Evolutionary conservation across 2,329 filamentous ascomycete genomes (phyloP).

Genomic region (Rutstroemia sp.): DNA sequence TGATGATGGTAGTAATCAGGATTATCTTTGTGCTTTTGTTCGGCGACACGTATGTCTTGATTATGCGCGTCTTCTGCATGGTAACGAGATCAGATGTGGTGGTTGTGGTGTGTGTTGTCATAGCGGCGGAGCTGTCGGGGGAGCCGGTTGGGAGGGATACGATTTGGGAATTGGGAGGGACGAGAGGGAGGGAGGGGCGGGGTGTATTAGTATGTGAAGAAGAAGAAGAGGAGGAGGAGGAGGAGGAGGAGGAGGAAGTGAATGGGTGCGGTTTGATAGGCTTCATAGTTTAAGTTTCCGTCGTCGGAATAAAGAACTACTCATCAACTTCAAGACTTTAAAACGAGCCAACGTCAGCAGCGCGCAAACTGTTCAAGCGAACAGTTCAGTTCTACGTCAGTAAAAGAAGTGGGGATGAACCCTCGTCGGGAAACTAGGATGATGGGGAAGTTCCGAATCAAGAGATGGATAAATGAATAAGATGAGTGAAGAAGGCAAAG

Average conservation of each 20-base stretch:
- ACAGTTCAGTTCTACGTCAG: background rate
- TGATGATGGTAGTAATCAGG: background rate
- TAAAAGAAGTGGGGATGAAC: background rate
- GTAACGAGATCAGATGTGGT: background rate
- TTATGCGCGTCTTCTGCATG: background rate
- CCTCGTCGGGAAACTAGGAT: background rate
- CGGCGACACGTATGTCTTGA: background rate
- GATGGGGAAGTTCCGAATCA: background rate
- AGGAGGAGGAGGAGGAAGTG: background rate
- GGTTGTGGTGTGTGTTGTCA: background rate
- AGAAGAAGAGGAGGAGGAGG: background rate
- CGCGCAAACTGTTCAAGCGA: background rate
- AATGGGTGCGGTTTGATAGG: background rate
- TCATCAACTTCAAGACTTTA: background rate
- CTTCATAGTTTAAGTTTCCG: background rate
- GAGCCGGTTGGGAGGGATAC: too few relatives aligned
- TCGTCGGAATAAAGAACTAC: background rate
- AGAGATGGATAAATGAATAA: background rate
- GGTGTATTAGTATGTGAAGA: background rate
- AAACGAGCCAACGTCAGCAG: background rate
- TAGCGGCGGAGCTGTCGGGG: too few relatives aligned
- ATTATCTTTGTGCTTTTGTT: background rate
- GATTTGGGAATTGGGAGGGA: too few relatives aligned
- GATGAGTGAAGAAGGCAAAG: background rate
- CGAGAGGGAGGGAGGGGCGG: background rate